Conservation (phyloP, 1,139 yeast species). For the Geotrichum candidum region DNA sequence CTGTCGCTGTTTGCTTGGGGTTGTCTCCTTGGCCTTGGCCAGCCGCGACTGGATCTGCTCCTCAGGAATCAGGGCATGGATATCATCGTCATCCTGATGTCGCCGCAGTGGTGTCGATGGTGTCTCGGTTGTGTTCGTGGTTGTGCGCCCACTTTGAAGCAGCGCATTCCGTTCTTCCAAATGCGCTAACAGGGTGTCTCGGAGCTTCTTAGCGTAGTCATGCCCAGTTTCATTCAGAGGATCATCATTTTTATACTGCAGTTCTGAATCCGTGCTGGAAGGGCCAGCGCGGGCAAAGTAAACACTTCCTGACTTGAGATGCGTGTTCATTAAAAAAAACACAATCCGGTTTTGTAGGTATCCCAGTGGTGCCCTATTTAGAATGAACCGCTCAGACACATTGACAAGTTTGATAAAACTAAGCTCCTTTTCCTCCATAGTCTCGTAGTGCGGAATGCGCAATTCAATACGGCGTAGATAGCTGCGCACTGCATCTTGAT, state of each 20-base stretch:
- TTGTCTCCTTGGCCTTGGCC: constrained; percentile 15
- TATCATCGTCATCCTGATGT: constrained; percentile 18
- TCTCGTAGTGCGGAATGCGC: constrained; percentile 43
- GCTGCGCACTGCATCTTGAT: constrained; percentile 39
- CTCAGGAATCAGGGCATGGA: neutral
- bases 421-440: constrained; percentile 47
- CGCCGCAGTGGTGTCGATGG: too few relatives aligned
- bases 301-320: constrained; percentile 78
- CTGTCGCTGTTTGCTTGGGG: constrained; percentile 12
- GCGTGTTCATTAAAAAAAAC: constrained; percentile 80
- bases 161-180: constrained; percentile 21
- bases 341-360: constrained; percentile 85
- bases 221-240: constrained; percentile 35
- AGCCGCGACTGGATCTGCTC: constrained; percentile 1
- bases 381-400: constrained; percentile 77
- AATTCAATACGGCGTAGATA: constrained; percentile 43
- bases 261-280: constrained; percentile 24
- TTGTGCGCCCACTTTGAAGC: too few relatives aligned
- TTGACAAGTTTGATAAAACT: constrained; percentile 78
- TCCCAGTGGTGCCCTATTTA: constrained; percentile 78
- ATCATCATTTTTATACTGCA: constrained; percentile 35
- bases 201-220: constrained; percentile 38
- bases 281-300: constrained; percentile 66
- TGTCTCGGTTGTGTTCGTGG: too few relatives aligned
- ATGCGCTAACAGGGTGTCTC: constrained; percentile 39